Conservation (phyloP, 129 eudicot genomes). For the Rutidosis leptorrhynchoides region DNA sequence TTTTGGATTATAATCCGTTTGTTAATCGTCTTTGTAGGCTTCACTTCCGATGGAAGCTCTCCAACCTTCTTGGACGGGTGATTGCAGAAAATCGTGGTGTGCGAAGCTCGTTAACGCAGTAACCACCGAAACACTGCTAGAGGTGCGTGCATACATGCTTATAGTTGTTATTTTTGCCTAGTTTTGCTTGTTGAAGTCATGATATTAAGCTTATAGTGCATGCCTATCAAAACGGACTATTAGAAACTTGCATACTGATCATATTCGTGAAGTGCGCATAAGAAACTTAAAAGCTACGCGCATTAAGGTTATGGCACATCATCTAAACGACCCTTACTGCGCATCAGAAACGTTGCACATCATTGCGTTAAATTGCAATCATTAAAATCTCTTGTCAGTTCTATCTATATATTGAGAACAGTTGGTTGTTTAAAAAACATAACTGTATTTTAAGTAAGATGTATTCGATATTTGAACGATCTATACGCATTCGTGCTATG, state of each 20-base stretch:
- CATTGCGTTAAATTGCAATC: too few relatives aligned
- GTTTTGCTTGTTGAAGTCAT: not conserved
- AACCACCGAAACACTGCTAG: constrained; percentile 66
- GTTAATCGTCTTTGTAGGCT: constrained; percentile 41
- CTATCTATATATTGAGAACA: not conserved
- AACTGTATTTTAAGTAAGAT: too few relatives aligned
- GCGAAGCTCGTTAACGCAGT: constrained; percentile 57
- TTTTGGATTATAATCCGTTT: not conserved
- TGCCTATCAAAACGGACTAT: too few relatives aligned
- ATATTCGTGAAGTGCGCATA: too few relatives aligned
- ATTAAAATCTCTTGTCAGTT: too few relatives aligned
- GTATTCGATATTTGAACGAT: too few relatives aligned
- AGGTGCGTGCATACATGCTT: constrained; percentile 38
- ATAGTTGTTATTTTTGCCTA: not conserved
- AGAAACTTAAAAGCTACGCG: too few relatives aligned
- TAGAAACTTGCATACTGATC: too few relatives aligned
- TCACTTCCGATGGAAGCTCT: constrained; percentile 69
- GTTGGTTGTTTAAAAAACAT: too few relatives aligned
- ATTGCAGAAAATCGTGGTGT: constrained; percentile 64
- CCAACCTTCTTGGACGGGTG: constrained; percentile 67
- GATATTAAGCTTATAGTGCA: not conserved
- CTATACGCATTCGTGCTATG: not conserved
- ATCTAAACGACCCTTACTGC: too few relatives aligned
- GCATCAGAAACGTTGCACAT: too few relatives aligned
- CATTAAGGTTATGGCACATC: too few relatives aligned